Evolutionary conservation across 345 rosid genomes (phyloP), one percentile per base, ranked within the genome.

Genomic region (Eucalyptus lansdowneana): DNA sequence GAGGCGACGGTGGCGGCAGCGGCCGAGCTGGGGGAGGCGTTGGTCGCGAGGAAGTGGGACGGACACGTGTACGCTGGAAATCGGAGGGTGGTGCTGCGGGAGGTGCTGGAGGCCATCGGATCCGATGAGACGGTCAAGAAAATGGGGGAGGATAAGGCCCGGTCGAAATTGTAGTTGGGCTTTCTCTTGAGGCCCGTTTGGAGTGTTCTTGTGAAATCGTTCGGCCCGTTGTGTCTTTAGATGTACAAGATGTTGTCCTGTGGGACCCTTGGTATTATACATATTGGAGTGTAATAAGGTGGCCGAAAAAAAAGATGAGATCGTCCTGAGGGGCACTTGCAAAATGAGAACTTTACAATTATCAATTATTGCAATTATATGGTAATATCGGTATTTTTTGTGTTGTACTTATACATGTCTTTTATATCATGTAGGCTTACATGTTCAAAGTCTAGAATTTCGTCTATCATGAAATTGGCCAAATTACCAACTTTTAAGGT

Each of bases 11-110:
- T 90, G 21, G 91, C 90, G 87, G 96, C 95, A 12, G 94, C 97
- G 40, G 87, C 93, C 62, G 54, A n/a, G 86, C 88, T 95, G 6
- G 96, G 94, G 31, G 93, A 92, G 90, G 92, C 90, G 89, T 29
- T 96, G 65, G 90, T 80, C 11, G 40, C 13, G 49, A 88, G 93
- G 88, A 93, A 92, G 37, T 90, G 90, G 93, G 89, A 93, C 14
- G 96, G 96, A 88, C 93, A 91, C 89, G 94, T 92, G 92, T 95
- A 95, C 83, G 93, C 91, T 86, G 92, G 80, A 85, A 96, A 91
- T 65, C 91, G 98, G 86, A 87, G 88, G 91, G 93, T 54, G 72
- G 72, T 93, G n/a, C 47, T 89, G 40, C 89, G 80, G 42, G 88
- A 92, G 49, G 93, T 92, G 88, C 56, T 93, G 50, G 81, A 91